Evolutionary conservation across 768 basidiomycete species (phyloP).

Genomic region (Paxillus involutus): DNA sequence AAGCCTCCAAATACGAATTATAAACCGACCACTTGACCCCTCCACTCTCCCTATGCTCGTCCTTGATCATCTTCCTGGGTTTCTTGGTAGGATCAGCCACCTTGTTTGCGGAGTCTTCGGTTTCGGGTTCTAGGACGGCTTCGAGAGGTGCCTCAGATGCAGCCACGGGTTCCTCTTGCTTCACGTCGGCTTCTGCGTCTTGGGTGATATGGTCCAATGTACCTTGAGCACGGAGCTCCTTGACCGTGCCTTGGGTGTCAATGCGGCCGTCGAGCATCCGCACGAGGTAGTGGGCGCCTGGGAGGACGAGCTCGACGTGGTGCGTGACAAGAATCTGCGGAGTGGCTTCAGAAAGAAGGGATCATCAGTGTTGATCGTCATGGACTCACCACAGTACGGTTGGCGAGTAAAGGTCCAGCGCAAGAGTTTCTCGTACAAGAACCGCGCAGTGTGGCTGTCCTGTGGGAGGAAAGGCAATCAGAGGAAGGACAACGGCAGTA

Average conservation of each 20-base stretch:
- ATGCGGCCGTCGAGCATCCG: slow-evolving; percentile 82
- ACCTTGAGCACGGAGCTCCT: slow-evolving; percentile 61
- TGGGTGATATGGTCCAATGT: slow-evolving; percentile 60
- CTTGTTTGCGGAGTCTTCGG: not conserved
- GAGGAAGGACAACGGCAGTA: not conserved
- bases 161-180: slow-evolving; percentile 41
- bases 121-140: not conserved
- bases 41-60: slow-evolving; percentile 79
- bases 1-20: slow-evolving; percentile 67
- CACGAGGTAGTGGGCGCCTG: slow-evolving; percentile 69
- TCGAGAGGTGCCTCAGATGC: slow-evolving; percentile 15
- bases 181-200: slow-evolving; percentile 47
- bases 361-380: not conserved
- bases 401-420: slow-evolving; percentile 61
- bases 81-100: slow-evolving; percentile 42
- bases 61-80: slow-evolving; percentile 73
- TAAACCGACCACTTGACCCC: slow-evolving; percentile 80
- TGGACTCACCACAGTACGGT: slow-evolving; percentile 64
- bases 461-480: slow-evolving; percentile 22
- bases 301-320: slow-evolving; percentile 80
- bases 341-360: not conserved
- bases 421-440: slow-evolving; percentile 63
- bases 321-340: slow-evolving; percentile 72
- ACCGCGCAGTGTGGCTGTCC: slow-evolving; percentile 69
- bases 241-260: slow-evolving; percentile 68